Conservation (phyloP, 805 yeast genomes). For the Kockiozyma suomiensis region DNA sequence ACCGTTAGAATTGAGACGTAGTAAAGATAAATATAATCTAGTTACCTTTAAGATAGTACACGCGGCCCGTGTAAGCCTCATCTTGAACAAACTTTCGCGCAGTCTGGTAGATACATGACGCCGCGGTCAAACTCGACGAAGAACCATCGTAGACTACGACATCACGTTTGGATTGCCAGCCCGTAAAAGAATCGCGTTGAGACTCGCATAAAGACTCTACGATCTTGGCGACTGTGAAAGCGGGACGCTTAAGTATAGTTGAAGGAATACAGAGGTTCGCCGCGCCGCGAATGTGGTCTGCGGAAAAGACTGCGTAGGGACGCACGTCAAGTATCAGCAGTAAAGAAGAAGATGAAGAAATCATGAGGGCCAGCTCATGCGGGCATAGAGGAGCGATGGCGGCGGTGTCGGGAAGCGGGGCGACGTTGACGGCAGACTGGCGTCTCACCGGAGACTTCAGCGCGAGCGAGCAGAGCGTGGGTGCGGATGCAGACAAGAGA, state of each 20-base stretch:
- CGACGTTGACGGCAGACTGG: neutral
- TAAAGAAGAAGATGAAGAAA: slow-evolving; percentile 24
- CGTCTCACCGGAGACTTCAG: neutral
- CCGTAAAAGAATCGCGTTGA: slow-evolving; percentile 38
- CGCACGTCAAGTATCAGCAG: slow-evolving; percentile 72
- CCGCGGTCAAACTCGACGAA: slow-evolving; percentile 29
- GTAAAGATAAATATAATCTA: neutral
- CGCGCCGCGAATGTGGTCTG: slow-evolving; percentile 59
- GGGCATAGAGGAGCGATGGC: slow-evolving; percentile 20
- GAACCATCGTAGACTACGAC: slow-evolving; percentile 57
- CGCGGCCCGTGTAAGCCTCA: slow-evolving; percentile 23
- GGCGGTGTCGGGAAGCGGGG: slow-evolving; percentile 7
- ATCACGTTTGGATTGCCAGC: slow-evolving; percentile 31
- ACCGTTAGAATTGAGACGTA: neutral
- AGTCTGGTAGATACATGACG: slow-evolving; percentile 25
- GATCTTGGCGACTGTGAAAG: slow-evolving; percentile 57
- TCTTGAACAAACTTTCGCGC: slow-evolving; percentile 32
- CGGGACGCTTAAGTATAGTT: slow-evolving; percentile 76
- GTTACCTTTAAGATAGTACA: slow-evolving; percentile 40
- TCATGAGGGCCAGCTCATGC: slow-evolving; percentile 12
- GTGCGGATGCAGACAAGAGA: neutral
- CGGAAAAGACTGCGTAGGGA: slow-evolving; percentile 73
- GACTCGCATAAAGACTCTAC: slow-evolving; percentile 44
- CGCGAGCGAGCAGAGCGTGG: slow-evolving; percentile 2
- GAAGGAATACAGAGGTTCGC: slow-evolving; percentile 85